These are phyloP conservation scores for Cercospora citrullina DNA, from an alignment of 2,329 filamentous ascomycete species.

Conservation along the genomic window DNA sequence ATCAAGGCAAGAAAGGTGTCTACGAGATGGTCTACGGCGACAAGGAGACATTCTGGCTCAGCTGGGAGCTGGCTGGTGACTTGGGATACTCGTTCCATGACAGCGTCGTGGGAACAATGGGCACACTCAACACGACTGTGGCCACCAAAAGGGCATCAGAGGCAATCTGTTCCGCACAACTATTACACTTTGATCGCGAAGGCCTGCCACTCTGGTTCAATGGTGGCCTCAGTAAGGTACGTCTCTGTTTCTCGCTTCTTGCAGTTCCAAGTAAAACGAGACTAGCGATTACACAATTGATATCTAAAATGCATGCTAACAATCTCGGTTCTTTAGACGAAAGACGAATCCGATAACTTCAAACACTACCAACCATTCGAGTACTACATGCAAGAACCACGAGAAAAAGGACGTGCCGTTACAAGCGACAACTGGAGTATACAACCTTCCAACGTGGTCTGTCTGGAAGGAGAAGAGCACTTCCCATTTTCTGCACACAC, in stretches of 20 bases:
- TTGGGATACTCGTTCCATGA: constrained; percentile 48
- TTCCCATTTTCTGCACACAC: constrained; percentile 34
- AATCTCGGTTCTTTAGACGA: constrained; percentile 33
- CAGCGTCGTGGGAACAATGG: constrained; percentile 43
- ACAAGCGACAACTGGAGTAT: constrained; percentile 39
- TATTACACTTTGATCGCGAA: constrained; percentile 45
- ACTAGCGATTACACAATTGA: not conserved
- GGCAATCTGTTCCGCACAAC: constrained; percentile 49
- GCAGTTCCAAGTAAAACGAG: not conserved
- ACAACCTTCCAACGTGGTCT: constrained; percentile 41
- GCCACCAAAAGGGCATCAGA: not conserved
- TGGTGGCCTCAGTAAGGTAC: constrained; percentile 44
- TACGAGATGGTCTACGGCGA: constrained; percentile 53
- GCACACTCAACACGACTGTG: constrained; percentile 30
- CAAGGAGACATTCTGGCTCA: constrained; percentile 54
- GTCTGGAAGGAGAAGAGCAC: constrained; percentile 36
- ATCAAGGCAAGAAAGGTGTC: constrained; percentile 44
- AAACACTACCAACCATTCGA: constrained; percentile 42
- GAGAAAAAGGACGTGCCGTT: constrained; percentile 16
- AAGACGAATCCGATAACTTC: constrained; percentile 40
- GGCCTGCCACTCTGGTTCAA: constrained; percentile 52
- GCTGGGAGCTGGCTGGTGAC: constrained; percentile 50
- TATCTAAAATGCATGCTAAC: not conserved
- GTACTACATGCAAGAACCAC: constrained; percentile 39
- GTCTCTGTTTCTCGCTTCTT: not conserved